Evolutionary conservation across 495 filamentous ascomycete species (phyloP).

Genomic region (Immersiella caudata): DNA sequence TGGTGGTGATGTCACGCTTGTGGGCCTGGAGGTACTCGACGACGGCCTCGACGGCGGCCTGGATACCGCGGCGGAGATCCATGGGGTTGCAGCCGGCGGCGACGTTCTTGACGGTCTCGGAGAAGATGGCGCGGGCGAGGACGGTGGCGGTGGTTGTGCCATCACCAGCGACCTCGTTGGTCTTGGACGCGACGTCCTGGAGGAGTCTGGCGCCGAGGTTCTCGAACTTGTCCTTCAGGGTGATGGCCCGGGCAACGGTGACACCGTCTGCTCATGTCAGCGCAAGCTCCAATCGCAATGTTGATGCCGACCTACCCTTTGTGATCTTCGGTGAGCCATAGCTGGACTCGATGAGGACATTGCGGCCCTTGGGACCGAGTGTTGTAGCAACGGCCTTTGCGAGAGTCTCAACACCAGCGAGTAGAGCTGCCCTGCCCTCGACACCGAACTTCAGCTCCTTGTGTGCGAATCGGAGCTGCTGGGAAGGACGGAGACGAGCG

Average conservation of each 20-base stretch:
- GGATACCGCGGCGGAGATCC: constrained; percentile 95
- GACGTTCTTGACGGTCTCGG: constrained; percentile 99
- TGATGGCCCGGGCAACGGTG: constrained; percentile 88
- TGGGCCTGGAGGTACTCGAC: constrained; percentile 91
- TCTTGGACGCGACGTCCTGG: constrained; percentile 98
- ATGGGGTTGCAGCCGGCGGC: constrained; percentile 99
- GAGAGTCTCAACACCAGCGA: constrained; percentile 94
- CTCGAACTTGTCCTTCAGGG: constrained; percentile 98
- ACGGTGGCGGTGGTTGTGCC: constrained; percentile 98
- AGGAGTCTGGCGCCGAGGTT: constrained; percentile 96
- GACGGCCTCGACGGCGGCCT: constrained; percentile 92
- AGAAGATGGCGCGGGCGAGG: constrained; percentile 97
- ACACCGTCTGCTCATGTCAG: constrained; percentile 73
- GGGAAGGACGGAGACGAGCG: constrained; percentile 64
- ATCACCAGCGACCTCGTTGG: constrained; percentile 97
- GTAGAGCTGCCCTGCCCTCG: constrained; percentile 83
- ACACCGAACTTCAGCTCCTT: constrained; percentile 99
- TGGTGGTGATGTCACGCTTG: constrained; percentile 96
- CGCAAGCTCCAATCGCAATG: neutral
- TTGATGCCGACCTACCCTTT: constrained; percentile 69
- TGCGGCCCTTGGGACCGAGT: constrained; percentile 95
- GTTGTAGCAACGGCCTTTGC: constrained; percentile 96
- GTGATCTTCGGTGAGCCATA: constrained; percentile 99
- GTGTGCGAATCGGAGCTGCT: constrained; percentile 91
- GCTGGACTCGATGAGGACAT: constrained; percentile 95